phyloP scores from a whole-genome alignment of 495 filamentous ascomycete species.

The Podospora fimiseda region DNA sequence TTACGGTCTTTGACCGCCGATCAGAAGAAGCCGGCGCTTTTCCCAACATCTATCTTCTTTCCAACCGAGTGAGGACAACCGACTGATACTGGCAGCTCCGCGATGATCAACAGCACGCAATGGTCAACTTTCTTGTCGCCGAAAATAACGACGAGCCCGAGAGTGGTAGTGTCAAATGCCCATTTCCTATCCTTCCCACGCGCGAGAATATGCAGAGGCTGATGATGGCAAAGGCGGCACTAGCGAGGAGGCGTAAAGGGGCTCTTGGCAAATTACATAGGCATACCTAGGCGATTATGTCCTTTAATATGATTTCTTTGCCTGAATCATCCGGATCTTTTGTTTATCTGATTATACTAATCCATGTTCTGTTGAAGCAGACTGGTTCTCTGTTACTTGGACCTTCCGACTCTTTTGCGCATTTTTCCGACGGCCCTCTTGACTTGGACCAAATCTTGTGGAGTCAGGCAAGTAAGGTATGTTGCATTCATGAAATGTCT shows the following conservation, averaged over 20 bases:
- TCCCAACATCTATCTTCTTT: conserved; percentile 18
- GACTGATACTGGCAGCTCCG: conserved; percentile 16
- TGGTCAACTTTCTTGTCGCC: conserved; percentile 19
- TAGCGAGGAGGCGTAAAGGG: not conserved
- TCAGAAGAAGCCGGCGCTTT: not conserved
- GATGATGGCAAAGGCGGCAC: not conserved
- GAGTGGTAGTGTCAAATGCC: not conserved
- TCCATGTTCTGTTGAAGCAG: too few relatives aligned
- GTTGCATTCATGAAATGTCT: too few relatives aligned
- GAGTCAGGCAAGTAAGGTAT: too few relatives aligned
- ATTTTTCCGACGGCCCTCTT: too few relatives aligned
- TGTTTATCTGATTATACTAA: too few relatives aligned
- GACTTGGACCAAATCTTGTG: too few relatives aligned
- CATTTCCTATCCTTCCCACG: not conserved
- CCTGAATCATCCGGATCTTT: not conserved
- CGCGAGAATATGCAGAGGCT: not conserved
- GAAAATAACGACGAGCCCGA: not conserved
- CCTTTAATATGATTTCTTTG: not conserved
- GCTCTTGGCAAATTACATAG: not conserved
- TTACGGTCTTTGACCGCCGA: conserved; percentile 27
- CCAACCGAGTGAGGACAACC: conserved; percentile 10
- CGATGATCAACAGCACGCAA: conserved; percentile 15
- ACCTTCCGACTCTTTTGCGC: too few relatives aligned
- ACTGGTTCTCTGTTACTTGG: too few relatives aligned
- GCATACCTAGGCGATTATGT: not conserved